Percentiles rank a stretch among this genome's conserved stretches.
These are phyloP conservation scores for Yamadazyma laniorum DNA, from an alignment of 805 yeast genomes.

Conservation along the genomic window DNA sequence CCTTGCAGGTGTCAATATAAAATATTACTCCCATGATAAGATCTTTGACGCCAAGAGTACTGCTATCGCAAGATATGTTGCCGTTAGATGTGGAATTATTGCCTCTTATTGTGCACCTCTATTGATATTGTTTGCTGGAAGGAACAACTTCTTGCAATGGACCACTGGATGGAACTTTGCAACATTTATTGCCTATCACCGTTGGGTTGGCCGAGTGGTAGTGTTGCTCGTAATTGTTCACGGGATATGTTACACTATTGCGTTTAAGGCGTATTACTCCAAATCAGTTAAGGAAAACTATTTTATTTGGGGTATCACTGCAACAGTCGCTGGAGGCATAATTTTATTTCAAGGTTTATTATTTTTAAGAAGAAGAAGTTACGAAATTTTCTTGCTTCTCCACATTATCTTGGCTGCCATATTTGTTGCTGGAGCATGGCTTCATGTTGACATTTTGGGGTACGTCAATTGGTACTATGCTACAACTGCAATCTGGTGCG, in stretches of 20 bases:
- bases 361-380: conserved; percentile 34
- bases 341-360: conserved; percentile 32
- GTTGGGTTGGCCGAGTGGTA: conserved; percentile 41
- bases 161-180: conserved; percentile 55
- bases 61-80: conserved; percentile 33
- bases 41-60: conserved; percentile 16
- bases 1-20: conserved; percentile 17
- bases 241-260: conserved; percentile 26
- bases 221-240: conserved; percentile 31
- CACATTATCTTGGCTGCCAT: conserved; percentile 38
- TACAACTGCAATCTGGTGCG: conserved; percentile 34
- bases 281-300: conserved; percentile 20
- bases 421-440: conserved; percentile 47
- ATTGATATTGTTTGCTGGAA: conserved; percentile 55
- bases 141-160: conserved; percentile 62
- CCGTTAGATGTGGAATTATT: conserved; percentile 54
- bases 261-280: conserved; percentile 11
- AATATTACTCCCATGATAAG: conserved; percentile 22
- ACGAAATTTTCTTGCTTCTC: conserved; percentile 33
- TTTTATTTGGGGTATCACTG: conserved; percentile 35
- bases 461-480: conserved; percentile 32
- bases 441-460: conserved; percentile 36
- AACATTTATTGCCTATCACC: conserved; percentile 43
- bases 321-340: conserved; percentile 33
- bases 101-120: conserved; percentile 48